Percentiles rank a stretch among this genome's conserved stretches.
Evolutionary conservation across 768 basidiomycete species (phyloP).

Genomic region (Auricularia auricula-judae): DNA sequence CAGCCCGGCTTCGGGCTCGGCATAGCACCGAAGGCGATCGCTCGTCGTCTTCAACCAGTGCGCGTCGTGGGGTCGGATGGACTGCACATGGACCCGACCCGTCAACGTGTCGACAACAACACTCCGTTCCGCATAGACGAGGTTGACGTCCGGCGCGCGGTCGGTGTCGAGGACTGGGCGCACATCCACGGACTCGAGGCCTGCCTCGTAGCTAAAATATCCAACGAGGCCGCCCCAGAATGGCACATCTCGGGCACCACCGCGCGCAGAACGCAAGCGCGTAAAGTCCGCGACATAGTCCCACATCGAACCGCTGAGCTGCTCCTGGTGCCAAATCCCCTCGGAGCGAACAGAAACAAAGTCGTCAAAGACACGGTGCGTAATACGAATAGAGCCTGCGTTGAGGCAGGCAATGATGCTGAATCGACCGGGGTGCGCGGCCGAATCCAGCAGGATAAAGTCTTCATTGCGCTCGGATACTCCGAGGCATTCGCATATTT

Average conservation of each 20-base stretch:
- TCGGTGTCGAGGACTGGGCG: constrained; percentile 28
- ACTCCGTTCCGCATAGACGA: constrained; percentile 71
- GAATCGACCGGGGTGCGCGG: constrained; percentile 61
- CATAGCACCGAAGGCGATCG: constrained; percentile 13
- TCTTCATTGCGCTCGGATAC: constrained; percentile 32
- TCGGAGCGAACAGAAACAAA: constrained; percentile 36
- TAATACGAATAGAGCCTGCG: constrained; percentile 44
- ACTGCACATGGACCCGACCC: constrained; percentile 49
- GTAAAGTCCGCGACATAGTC: constrained; percentile 66
- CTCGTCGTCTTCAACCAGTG: constrained; percentile 42
- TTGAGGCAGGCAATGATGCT: constrained; percentile 60
- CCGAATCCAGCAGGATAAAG: constrained; percentile 68
- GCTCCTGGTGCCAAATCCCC: constrained; percentile 23
- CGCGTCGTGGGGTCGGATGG: constrained; percentile 45
- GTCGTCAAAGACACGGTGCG: constrained; percentile 40
- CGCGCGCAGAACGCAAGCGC: constrained; percentile 31
- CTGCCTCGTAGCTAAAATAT: constrained; percentile 70
- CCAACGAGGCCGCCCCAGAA: constrained; percentile 84
- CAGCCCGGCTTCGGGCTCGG: background rate
- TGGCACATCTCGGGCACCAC: constrained; percentile 44
- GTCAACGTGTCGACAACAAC: constrained; percentile 51
- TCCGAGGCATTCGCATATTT: constrained; percentile 53
- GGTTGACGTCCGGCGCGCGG: constrained; percentile 49
- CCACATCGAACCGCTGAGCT: constrained; percentile 52
- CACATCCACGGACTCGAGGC: constrained; percentile 43